Evolutionary conservation across 306 rosid genomes (phyloP), one percentile per base, ranked within the genome.

Genomic region (Spatholobus suberectus): DNA sequence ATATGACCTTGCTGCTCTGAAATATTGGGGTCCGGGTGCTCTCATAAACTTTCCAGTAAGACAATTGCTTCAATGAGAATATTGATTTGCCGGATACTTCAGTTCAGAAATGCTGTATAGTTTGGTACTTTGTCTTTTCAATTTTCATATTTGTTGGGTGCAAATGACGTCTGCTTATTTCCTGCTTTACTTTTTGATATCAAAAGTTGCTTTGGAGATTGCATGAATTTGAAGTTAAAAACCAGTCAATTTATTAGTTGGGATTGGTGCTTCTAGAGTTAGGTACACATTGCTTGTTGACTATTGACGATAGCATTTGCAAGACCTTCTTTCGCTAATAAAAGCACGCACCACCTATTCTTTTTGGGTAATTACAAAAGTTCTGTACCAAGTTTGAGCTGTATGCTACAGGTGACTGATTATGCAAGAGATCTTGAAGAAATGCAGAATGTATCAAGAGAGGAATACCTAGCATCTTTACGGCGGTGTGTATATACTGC

Each of bases 11-110:
- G 97, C 97, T 71, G 97, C 97, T 81, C 86, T 92, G 61, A 92
- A 90, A 80, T 92, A 92, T 29, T 92, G 97, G 97, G 97, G 97
- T 54, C 91, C 94, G 3, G 93, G 94, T 58, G 89, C 94, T 70
- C 92, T 89, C 51, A 92, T 92, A 73, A 92, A 92, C 68, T 92
- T 92, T 81, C 97, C 97, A 37, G 97, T 92, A 82, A 90, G 94
- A 83, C 43, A 72, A 34, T 29, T 58, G 57, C 35, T 12, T 80
- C 46, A 46, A 17, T 67, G 27, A 38, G 57, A 51, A 23, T 69
- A 26, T 55, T 54, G 70, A 70, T 80, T 73, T 70, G 21, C 8
- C 20, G 27, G 63, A 21, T 14, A 21, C n/a, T 35, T 34, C 32
- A 12, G 15, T 49, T 21, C 43, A 32, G 26, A 24, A 52, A 35